Conservation (phyloP, 1,139 yeast species). For the Lodderomyces theae region DNA sequence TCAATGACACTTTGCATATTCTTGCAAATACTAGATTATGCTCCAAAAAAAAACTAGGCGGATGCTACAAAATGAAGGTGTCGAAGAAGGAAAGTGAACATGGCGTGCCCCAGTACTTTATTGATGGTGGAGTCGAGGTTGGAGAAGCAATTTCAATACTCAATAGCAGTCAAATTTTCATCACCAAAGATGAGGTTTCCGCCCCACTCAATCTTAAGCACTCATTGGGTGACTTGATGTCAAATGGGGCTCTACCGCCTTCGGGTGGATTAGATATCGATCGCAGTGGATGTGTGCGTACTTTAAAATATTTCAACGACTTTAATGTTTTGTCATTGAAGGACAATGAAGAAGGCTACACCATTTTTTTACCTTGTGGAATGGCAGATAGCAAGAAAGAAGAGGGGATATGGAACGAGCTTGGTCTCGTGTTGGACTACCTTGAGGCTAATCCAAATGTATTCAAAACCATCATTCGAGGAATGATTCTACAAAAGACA, state of each 20-base stretch:
- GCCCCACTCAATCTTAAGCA: slow-evolving; percentile 38
- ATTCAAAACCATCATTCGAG: slow-evolving; percentile 51
- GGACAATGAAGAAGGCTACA: slow-evolving; percentile 60
- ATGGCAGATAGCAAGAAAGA: slow-evolving; percentile 4
- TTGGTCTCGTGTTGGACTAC: slow-evolving; percentile 62
- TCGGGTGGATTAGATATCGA: slow-evolving; percentile 33
- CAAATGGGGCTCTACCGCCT: slow-evolving; percentile 33
- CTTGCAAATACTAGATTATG: slow-evolving; percentile 32
- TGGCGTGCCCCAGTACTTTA: slow-evolving; percentile 34
- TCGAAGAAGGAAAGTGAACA: slow-evolving; percentile 38
- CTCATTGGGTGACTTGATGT: slow-evolving; percentile 37
- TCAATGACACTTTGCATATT: slow-evolving; percentile 15
- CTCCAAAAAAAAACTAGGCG: slow-evolving; percentile 36
- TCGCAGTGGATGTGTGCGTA: slow-evolving; percentile 34
- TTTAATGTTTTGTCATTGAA: slow-evolving; percentile 38
- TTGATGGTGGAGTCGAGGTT: slow-evolving; percentile 44
- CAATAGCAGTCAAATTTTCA: slow-evolving; percentile 56
- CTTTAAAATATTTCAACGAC: slow-evolving; percentile 32
- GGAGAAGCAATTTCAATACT: slow-evolving; percentile 46
- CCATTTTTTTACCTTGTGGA: slow-evolving; percentile 78
- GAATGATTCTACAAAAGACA: slow-evolving; percentile 59
- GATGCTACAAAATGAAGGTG: slow-evolving; percentile 44
- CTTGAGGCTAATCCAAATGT: slow-evolving; percentile 52
- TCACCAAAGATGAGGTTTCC: slow-evolving; percentile 54
- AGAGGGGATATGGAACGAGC: slow-evolving; percentile 55